Conservation (phyloP, 306 rosid genomes). For the Prunus davidiana region DNA sequence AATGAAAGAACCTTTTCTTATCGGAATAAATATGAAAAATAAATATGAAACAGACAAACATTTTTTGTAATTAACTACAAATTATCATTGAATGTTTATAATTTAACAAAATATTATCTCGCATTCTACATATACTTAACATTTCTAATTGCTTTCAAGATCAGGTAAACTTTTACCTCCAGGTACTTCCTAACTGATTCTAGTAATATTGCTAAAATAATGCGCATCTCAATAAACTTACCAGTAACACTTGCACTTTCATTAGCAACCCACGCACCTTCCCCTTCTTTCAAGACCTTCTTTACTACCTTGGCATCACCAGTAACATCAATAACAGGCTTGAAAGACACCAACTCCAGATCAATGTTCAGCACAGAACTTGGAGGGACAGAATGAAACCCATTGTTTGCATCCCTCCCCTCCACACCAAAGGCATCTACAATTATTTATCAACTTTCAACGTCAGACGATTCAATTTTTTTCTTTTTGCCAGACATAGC, state of each 20-base stretch:
- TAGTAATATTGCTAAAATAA: neutral
- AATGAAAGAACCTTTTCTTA: too few species aligned
- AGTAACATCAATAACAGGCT: constrained; percentile 61
- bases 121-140: too few species aligned
- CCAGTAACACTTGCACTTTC: constrained; percentile 68
- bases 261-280: constrained; percentile 46
- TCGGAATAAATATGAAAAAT: too few species aligned
- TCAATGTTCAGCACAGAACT: constrained; percentile 48
- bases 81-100: too few species aligned
- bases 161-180: too few species aligned
- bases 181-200: neutral
- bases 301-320: constrained; percentile 66
- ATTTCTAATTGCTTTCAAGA: too few species aligned
- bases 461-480: neutral
- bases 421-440: constrained; percentile 58
- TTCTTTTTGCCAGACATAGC: neutral
- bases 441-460: constrained; percentile 4
- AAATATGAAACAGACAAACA: too few species aligned
- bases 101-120: too few species aligned
- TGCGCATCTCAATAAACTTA: constrained; percentile 23
- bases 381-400: constrained; percentile 41
- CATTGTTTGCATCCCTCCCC: constrained; percentile 39
- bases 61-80: too few species aligned
- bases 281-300: constrained; percentile 65
- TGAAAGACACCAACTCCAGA: constrained; percentile 61